Evolutionary conservation across 108 stramenopile species (phyloP), one percentile per base, ranked within the genome.

Genomic region (Cyclostephanos invisitatus): DNA sequence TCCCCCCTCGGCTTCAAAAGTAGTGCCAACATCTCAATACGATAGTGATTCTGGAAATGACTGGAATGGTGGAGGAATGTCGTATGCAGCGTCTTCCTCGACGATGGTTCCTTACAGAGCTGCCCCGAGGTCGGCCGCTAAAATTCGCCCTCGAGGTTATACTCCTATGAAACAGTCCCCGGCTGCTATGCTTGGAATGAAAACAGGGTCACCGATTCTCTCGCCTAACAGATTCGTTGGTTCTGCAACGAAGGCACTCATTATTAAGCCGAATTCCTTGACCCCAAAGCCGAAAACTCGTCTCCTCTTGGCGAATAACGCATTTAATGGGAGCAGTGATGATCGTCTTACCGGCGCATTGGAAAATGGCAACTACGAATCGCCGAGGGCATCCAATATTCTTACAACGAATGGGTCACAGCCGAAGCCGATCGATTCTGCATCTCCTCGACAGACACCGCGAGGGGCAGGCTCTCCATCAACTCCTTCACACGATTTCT

Each of bases 111-210:
- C 73, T 25, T 79, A 79, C 48, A 73, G 73, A 48, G 80, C 88
- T 37, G 72, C 86, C 24, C 88, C 93, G 5, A 71, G 75, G 54
- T 94, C 91, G 27, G 68, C 64, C 17, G 85, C 83, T 9, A 87
- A 85, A 74, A 87, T 94, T 69, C 86, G 90, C 17, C 93, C 93
- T 27, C 78, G 90, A 38, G 93, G 93, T 21, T 91, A 89, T 71
- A 80, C 86, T 42, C 62, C 81, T 62, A 51, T 77, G 62, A 74
- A 82, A 72, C 47, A 77, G 58, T 83, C 81, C 27, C 80, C 80
- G 24, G 70, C 67, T 21, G 48, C 84, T n/a, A 71, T 74, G 50
- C 40, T 70, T 15, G 75, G 62, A 38, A 63, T 44, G 22, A 66
- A 74, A 47, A 54, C 37, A 12, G 75, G 67, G 35, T 77, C 80